These are phyloP conservation scores for Streptanthus diversifolius DNA, from an alignment of 345 rosid genomes.

Conservation along the genomic window DNA sequence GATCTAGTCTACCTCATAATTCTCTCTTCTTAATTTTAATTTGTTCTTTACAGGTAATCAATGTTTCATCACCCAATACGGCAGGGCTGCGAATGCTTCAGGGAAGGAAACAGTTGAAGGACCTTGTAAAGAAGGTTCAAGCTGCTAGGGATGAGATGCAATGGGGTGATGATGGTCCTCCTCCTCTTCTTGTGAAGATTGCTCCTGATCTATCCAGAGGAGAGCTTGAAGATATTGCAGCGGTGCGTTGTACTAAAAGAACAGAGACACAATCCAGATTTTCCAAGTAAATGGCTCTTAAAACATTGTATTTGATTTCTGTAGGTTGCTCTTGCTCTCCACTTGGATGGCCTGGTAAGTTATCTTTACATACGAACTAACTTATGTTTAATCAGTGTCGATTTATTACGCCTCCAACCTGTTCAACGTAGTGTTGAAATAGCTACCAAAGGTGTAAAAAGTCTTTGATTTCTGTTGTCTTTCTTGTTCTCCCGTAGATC, in stretches of 20 bases:
- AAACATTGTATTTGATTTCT: constrained; percentile 29
- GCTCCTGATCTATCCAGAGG: constrained; percentile 94
- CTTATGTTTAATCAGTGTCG: not conserved
- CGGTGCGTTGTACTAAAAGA: constrained; percentile 42
- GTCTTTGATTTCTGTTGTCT: not conserved
- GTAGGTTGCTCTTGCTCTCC: constrained; percentile 94
- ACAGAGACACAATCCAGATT: not conserved
- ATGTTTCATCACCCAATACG: constrained; percentile 97
- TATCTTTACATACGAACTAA: not conserved
- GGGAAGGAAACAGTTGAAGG: constrained; percentile 94
- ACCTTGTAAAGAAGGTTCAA: constrained; percentile 93
- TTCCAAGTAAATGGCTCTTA: constrained; percentile 27
- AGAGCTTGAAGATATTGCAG: constrained; percentile 98
- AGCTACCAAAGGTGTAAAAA: not conserved
- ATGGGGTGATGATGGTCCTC: constrained; percentile 99
- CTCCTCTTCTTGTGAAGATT: constrained; percentile 93
- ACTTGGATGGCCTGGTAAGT: constrained; percentile 93
- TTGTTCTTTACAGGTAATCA: constrained; percentile 58
- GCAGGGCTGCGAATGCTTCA: constrained; percentile 95
- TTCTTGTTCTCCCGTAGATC: constrained; percentile 44
- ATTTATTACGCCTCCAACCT: not conserved
- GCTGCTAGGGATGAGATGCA: constrained; percentile 99
- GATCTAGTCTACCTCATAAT: not conserved
- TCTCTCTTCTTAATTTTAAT: not conserved
- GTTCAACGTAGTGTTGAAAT: not conserved